These are phyloP conservation scores for Ustilago tritici DNA, from an alignment of 1,284 basidiomycete species.

Conservation along the genomic window DNA sequence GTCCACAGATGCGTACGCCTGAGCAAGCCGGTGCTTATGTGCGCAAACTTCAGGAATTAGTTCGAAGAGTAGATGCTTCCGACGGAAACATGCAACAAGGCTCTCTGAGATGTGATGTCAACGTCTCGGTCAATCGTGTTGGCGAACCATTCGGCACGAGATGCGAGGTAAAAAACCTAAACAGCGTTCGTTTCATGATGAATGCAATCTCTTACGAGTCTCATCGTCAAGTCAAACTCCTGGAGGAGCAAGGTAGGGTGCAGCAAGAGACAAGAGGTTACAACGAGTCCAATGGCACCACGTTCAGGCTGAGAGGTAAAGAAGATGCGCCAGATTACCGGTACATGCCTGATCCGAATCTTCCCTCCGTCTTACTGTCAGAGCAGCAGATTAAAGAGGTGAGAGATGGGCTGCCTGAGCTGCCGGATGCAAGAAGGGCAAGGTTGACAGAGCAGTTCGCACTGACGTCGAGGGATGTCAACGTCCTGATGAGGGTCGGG, in stretches of 20 bases:
- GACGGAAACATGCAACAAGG: constrained; percentile 95
- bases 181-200: constrained; percentile 87
- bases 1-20: constrained; percentile 88
- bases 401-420: constrained; percentile 78
- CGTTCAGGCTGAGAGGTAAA: constrained; percentile 85
- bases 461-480: constrained; percentile 74
- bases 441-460: constrained; percentile 75
- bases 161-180: constrained; percentile 97
- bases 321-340: constrained; percentile 95
- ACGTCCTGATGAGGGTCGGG: constrained; percentile 63
- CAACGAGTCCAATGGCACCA: constrained; percentile 83
- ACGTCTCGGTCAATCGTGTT: constrained; percentile 77
- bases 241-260: constrained; percentile 73
- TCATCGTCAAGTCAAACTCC: constrained; percentile 77
- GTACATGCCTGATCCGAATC: constrained; percentile 97
- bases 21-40: constrained; percentile 94
- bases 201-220: constrained; percentile 85
- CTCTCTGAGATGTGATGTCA: constrained; percentile 88
- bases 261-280: constrained; percentile 91
- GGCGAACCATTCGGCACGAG: constrained; percentile 82
- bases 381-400: constrained; percentile 75
- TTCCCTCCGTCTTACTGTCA: constrained; percentile 79
- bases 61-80: constrained; percentile 86
- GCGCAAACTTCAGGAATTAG: constrained; percentile 81
- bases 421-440: constrained; percentile 78